Evolutionary conservation across 768 basidiomycete species (phyloP), one percentile per base, ranked within the genome.

Genomic region (Strobilomyces dryophilus): DNA sequence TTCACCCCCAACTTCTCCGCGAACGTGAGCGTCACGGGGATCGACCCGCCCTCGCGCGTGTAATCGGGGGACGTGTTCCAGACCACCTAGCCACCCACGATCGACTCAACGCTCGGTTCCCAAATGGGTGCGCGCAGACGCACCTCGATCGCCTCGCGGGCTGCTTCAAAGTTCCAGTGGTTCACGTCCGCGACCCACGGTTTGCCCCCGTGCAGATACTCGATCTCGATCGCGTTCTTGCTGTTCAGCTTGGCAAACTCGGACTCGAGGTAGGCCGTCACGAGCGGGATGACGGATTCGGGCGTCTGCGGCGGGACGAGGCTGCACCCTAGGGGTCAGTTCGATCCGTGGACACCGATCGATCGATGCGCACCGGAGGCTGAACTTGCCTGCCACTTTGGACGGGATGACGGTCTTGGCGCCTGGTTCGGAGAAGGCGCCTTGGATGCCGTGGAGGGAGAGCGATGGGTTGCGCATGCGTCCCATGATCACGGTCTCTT

Each of bases 101-200:
- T 35, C 35, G 17, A 14, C 35, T 5, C 1, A n/a, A 31, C 29
- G 29, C 29, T 29, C 29, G 9, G 29, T 9, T 29, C 29, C 24
- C 24, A 2, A 24, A 24, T 2, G 24, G 24, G 24, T 24, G 24
- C 24, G 24, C 24, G 24, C 14, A 8, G 31, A 44, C 66, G 46
- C 45, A 84, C 85, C 79, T 85, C 81, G n/a, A 92, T 92, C 26
- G 93, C 93, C 51, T 77, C 80, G 61, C 81, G 85, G 1, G 92
- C 95, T 1, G 95, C 95, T 60, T 87, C 80, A 70, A 85, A 98
- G 71, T 92, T 95, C 91, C 91, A 95, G 73, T 98, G 94, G 61
- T 85, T 83, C 53, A 81, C 72, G 63, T 91, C 82, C 12, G 87
- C 83, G 20, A 94, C 76, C 95, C 95, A 98, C 17, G 94, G 92